Conservation (phyloP, 2,329 filamentous ascomycete species). For the Daldinia sp. region DNA sequence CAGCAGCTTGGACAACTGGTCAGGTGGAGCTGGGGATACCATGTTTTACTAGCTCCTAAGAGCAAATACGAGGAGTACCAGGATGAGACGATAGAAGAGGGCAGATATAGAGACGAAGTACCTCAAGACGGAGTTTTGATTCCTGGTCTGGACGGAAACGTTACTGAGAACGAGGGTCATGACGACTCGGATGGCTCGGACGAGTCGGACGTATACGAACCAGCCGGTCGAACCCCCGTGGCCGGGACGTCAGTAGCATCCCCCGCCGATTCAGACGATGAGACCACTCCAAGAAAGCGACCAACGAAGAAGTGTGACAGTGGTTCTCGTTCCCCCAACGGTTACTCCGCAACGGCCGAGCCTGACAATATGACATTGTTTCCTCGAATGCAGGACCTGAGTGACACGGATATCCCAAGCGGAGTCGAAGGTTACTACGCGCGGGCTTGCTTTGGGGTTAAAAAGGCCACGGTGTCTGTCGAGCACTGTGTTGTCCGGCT, state of each 20-base stretch:
- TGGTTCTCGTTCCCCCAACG: slow-evolving; percentile 32
- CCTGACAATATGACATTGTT: slow-evolving; percentile 69
- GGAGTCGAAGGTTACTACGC: slow-evolving; percentile 54
- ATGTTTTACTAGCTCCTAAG: slow-evolving; percentile 88
- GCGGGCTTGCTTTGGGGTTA: slow-evolving; percentile 48
- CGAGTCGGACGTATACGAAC: slow-evolving; percentile 60
- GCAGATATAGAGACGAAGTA: slow-evolving; percentile 64
- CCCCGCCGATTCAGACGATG: slow-evolving; percentile 59
- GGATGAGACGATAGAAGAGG: slow-evolving; percentile 61
- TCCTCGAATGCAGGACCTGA: slow-evolving; percentile 59
- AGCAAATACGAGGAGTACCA: slow-evolving; percentile 74
- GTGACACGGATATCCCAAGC: slow-evolving; percentile 52
- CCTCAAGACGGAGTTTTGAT: slow-evolving; percentile 54
- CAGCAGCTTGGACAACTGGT: slow-evolving; percentile 96
- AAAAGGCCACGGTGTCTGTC: slow-evolving; percentile 40
- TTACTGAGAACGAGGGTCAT: slow-evolving; percentile 46
- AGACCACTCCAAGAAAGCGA: slow-evolving; percentile 45
- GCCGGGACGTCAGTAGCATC: slow-evolving; percentile 60
- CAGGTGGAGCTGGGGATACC: slow-evolving; percentile 98
- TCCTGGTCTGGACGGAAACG: slow-evolving; percentile 53
- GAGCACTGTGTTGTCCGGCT: slow-evolving; percentile 35
- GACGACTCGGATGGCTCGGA: slow-evolving; percentile 46
- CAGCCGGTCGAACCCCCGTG: slow-evolving; percentile 64
- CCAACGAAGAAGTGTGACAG: slow-evolving; percentile 47
- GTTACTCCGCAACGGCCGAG: slow-evolving; percentile 50